Evolutionary conservation across 2,329 filamentous ascomycete species (phyloP).

Genomic region (Ophiocordyceps camponoti-rufipedis): DNA sequence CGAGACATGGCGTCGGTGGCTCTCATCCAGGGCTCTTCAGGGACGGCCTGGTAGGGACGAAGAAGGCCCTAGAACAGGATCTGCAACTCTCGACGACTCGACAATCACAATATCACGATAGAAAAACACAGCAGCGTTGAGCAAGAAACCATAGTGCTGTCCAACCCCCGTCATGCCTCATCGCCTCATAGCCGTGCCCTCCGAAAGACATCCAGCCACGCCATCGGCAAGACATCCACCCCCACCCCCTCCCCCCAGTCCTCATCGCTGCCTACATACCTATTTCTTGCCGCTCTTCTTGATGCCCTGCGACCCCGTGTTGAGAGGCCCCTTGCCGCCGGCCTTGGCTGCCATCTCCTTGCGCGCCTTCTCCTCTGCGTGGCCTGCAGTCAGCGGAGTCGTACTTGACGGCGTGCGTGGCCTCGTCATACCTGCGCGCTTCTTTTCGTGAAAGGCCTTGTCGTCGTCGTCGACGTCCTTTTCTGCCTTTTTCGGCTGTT

Average conservation of each 20-base stretch:
- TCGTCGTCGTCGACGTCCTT: slow-evolving; percentile 82
- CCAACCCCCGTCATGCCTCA: too few species aligned
- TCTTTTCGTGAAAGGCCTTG: slow-evolving; percentile 64
- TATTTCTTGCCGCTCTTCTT: slow-evolving; percentile 99
- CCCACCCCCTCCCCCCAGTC: too few species aligned
- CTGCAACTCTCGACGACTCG: too few species aligned
- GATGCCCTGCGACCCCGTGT: slow-evolving; percentile 72
- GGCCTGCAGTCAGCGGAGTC: background rate
- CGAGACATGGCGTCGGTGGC: background rate
- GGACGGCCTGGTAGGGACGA: too few species aligned
- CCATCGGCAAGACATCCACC: too few species aligned
- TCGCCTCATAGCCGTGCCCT: too few species aligned
- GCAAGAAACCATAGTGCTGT: too few species aligned
- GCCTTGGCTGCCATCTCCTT: slow-evolving; percentile 72
- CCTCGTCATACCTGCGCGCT: slow-evolving; percentile 52
- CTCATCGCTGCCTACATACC: slow-evolving; percentile 11
- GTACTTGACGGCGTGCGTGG: background rate
- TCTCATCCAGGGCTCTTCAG: too few species aligned
- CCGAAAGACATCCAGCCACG: too few species aligned
- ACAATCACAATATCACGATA: too few species aligned
- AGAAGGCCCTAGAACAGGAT: too few species aligned
- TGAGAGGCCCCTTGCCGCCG: slow-evolving; percentile 75
- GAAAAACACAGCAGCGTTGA: too few species aligned
- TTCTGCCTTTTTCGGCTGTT: slow-evolving; percentile 71
- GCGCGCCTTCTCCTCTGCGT: slow-evolving; percentile 60